Percentiles rank a stretch among this genome's conserved stretches.
These are phyloP conservation scores for Starmerella cellae DNA, from an alignment of 805 yeast species.

Conservation along the genomic window DNA sequence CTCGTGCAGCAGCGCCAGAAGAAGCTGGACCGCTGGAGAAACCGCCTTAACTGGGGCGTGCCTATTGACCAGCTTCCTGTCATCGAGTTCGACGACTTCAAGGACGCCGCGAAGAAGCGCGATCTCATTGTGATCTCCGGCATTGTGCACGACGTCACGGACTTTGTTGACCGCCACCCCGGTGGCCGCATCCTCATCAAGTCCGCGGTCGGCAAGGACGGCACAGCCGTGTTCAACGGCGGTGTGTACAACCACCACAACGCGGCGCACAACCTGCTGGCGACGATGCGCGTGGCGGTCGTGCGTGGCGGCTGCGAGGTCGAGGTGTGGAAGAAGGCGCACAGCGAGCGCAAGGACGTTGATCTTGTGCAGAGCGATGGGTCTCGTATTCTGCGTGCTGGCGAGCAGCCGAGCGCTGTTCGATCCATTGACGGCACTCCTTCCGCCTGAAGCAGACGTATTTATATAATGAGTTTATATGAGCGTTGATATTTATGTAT, in stretches of 20 bases:
- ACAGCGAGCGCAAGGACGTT: conserved; percentile 49
- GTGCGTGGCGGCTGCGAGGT: conserved; percentile 68
- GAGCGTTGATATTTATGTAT: no score
- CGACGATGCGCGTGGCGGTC: conserved; percentile 88
- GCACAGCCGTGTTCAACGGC: conserved; percentile 86
- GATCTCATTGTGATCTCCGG: conserved; percentile 76
- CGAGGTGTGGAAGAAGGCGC: conserved; percentile 69
- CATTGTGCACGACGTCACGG: conserved; percentile 85
- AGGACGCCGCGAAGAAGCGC: conserved; percentile 37
- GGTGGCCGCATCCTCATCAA: conserved; percentile 73
- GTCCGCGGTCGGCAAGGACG: conserved; percentile 83
- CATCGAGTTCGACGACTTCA: conserved; percentile 42
- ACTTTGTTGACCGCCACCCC: conserved; percentile 83
- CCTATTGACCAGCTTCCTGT: conserved; percentile 79
- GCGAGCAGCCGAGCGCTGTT: conserved; percentile 40
- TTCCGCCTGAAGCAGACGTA: no score
- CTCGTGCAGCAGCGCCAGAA: conserved; percentile 72
- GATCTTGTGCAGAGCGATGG: conserved; percentile 46
- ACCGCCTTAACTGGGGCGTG: conserved; percentile 83
- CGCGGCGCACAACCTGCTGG: conserved; percentile 80
- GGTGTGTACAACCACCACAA: conserved; percentile 89
- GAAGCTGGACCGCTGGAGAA: conserved; percentile 59
- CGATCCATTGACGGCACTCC: conserved; percentile 21
- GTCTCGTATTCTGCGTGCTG: conserved; percentile 44
- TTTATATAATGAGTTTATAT: no score